Evolutionary conservation across 2,329 filamentous ascomycete species (phyloP), one percentile per base, ranked within the genome.

Genomic region (Amesomyces nigricolor): DNA sequence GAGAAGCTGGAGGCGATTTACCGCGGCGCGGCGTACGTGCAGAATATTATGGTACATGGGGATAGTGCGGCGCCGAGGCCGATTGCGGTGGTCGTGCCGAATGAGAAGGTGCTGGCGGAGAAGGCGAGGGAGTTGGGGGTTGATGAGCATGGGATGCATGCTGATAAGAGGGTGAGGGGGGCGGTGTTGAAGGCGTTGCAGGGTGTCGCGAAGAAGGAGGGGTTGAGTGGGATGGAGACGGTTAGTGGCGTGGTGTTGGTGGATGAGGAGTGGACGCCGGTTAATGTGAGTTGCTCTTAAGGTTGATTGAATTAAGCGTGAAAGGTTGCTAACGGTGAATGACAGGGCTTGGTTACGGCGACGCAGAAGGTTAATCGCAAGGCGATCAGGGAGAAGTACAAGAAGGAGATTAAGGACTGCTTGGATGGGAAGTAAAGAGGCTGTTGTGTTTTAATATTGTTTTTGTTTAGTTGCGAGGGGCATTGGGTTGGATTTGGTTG

Each of bases 1-100:
- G 92, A 97, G 77, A 96, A 91, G 77, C 84, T 97, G 57, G 92
- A 97, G 75, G 88, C 91, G 3, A 79, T 95, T 53, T 97, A 96
- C 75, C 86, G 91, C 59, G 85, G 89, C 45, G 82, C 81, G 9
- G 79, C 83, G n/a, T 81, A 87, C 9, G 89, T 96, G 17, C 81
- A 82, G 58, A 95, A 95, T 73, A 84, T 96, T 68, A 94, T 94
- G 77, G 80, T 96, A 42, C 88, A 94, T 67, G 91, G 89, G 42
- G 87, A 89, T 57, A 73, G 81, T 61, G 81, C 87, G 63, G 82
- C 89, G 70, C 78, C 82, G 59, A 89, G 89, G 67, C 89, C 91
- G 7, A 79, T 96, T 56, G 91, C 91, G 37, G 82, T 96, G 64
- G 86, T 96, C 58, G 78, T 83, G 63, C 79, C 84, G 52, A 84